phyloP scores from a whole-genome alignment of 2,329 filamentous ascomycete genomes.

The Colletotrichum noveboracense region DNA sequence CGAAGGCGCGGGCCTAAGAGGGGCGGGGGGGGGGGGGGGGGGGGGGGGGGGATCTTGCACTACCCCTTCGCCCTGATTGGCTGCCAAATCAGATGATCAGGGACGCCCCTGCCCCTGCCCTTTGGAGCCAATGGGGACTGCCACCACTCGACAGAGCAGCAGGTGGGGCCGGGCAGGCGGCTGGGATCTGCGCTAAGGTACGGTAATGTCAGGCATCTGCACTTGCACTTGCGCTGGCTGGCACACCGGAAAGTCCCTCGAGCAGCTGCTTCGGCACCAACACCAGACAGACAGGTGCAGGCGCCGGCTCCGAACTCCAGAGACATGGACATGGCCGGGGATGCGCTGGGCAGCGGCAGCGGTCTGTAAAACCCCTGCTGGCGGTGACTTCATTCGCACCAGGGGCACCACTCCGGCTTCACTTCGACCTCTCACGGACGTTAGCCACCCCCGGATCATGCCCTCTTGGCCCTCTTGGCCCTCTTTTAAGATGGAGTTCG shows the following conservation, averaged over 20 bases:
- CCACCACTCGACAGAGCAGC: background rate
- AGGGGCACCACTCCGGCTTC: background rate
- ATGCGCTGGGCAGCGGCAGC: background rate
- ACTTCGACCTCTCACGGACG: background rate
- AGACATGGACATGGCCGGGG: background rate
- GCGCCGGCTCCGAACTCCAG: background rate
- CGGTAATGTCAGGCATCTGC: slow-evolving; percentile 12
- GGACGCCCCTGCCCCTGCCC: background rate
- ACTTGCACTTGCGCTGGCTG: background rate
- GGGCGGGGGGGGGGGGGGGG: background rate
- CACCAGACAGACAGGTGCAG: background rate
- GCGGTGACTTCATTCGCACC: slow-evolving; percentile 4
- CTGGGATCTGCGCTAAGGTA: slow-evolving; percentile 21
- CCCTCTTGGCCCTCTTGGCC: background rate
- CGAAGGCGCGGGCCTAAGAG: background rate
- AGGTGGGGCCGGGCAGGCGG: background rate
- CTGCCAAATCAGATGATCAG: background rate
- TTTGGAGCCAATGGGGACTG: background rate
- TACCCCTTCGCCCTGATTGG: background rate
- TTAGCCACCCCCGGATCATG: slow-evolving; percentile 2
- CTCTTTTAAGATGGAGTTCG: background rate
- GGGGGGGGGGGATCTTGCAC: background rate
- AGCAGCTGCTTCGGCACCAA: background rate
- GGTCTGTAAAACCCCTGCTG: background rate
- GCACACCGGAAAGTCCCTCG: background rate